A percentile compares a stretch with the other conserved stretches of the same genome.
Conservation (phyloP, 148 eudicot species). For the Amaranthus hypochondriacus region DNA sequence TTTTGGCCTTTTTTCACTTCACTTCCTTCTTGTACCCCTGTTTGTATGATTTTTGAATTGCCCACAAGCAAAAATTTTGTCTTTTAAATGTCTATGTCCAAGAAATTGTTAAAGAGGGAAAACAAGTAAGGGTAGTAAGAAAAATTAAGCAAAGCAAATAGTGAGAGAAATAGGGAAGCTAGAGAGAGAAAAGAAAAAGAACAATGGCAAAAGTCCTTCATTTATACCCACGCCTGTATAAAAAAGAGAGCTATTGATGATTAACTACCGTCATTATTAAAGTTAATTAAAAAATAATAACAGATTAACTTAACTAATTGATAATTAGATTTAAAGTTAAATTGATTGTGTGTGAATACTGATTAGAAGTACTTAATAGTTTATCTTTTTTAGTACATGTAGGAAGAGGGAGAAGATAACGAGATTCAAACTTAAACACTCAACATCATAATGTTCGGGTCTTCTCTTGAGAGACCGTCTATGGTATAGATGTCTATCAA, state of each 20-base stretch:
- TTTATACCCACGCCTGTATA: slow-evolving; percentile 86
- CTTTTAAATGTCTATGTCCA: background rate
- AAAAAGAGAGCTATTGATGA: slow-evolving; percentile 79
- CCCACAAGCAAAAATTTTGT: background rate
- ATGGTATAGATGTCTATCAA: no score
- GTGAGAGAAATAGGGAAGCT: slow-evolving; percentile 20
- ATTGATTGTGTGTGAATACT: no score
- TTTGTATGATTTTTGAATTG: background rate
- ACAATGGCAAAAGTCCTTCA: slow-evolving; percentile 48
- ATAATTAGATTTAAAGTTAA: no score
- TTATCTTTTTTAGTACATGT: no score
- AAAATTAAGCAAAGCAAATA: background rate
- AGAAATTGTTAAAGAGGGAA: slow-evolving; percentile 2
- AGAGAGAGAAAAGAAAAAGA: slow-evolving; percentile 23
- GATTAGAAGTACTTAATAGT: no score
- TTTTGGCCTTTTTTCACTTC: slow-evolving; percentile 22
- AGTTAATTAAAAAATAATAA: background rate
- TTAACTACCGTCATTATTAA: slow-evolving; percentile 89
- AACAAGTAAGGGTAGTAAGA: background rate
- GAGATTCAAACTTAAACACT: no score
- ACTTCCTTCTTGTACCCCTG: background rate
- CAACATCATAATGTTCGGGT: no score
- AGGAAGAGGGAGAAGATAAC: no score
- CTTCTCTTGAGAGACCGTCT: no score
- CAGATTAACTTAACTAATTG: no score